Evolutionary conservation across 176 grass and related monocot genomes (phyloP), one percentile per base, ranked within the genome.

Genomic region (Pharus latifolius): DNA sequence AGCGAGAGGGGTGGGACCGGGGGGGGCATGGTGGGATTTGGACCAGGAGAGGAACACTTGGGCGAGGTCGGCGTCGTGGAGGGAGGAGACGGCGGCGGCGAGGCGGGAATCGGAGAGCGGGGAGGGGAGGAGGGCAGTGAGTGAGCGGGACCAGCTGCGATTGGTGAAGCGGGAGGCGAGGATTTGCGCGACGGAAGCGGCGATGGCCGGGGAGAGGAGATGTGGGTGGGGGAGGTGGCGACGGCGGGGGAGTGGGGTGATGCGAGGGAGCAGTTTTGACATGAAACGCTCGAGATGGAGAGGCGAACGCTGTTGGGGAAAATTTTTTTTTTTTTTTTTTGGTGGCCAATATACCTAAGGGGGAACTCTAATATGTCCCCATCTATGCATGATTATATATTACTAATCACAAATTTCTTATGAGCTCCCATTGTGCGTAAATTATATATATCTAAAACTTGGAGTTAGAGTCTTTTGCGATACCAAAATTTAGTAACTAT

Each of bases 41-140:
- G 37, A 67, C 76, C 76, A 85, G 42, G 68, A 73, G 62, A 85
- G 26, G 69, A 85, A 54, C 3, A 45, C 63, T 27, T 74, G 29
- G 37, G 76, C 82, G 35, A 61, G 82, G 69, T 80, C 60, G 1
- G 76, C 52, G 62, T 79, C 62, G 13, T 20, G 45, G 13, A 80
- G 47, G 23, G 70, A 60, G 48, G 56, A 60, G 11, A 85, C 76
- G 37, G 82, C 76, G 63, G 56, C 69, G 69, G 82, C 76, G 38
- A 84, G 82, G 69, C 15, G 20, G 17, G 69, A 52, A 54, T 85
- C 82, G 53, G 75, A 78, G 82, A 84, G 75, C 29, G 82, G 82
- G 45, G 69, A 13, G 1, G 75, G 69, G 75, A 79, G 62, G 54
- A 79, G 69, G 61, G 58, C 67, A 24, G 67, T 50, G 74, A 78